phyloP scores from a whole-genome alignment of 345 rosid species.

The Arabidopsis arenosa region DNA sequence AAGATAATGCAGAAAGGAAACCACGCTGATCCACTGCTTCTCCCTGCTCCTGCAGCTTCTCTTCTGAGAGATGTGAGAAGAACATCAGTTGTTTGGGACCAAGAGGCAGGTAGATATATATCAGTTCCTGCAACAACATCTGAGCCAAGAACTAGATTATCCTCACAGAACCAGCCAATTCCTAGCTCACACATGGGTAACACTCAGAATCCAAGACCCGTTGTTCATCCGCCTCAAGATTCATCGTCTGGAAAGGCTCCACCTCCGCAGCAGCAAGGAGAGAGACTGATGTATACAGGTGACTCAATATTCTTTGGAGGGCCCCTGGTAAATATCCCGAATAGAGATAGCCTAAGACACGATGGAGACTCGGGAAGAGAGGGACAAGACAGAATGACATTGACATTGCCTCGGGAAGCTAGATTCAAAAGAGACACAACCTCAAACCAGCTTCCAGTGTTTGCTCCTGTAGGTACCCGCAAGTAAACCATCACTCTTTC shows the following conservation, averaged over 20 bases:
- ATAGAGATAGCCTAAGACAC: slow-evolving; percentile 62
- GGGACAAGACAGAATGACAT: slow-evolving; percentile 60
- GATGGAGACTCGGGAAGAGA: slow-evolving; percentile 61
- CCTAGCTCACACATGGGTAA: slow-evolving; percentile 44
- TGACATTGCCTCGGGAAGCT: slow-evolving; percentile 76
- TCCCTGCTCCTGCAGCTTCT: slow-evolving; percentile 75
- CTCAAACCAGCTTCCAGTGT: slow-evolving; percentile 95
- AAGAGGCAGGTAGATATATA: slow-evolving; percentile 90
- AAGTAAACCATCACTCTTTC: slow-evolving; percentile 43
- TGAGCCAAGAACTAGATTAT: slow-evolving; percentile 63
- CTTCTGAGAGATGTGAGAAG: slow-evolving; percentile 87
- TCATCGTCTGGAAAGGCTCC: slow-evolving; percentile 56
- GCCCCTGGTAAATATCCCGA: slow-evolving; percentile 72
- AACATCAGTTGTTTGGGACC: slow-evolving; percentile 93
- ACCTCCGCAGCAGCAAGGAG: slow-evolving; percentile 62
- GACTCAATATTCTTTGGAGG: slow-evolving; percentile 98
- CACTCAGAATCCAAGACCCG: slow-evolving; percentile 52
- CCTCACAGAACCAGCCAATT: slow-evolving; percentile 52
- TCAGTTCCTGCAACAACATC: slow-evolving; percentile 79
- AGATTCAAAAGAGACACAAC: slow-evolving; percentile 83
- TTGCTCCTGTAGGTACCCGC: slow-evolving; percentile 69
- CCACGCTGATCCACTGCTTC: slow-evolving; percentile 61
- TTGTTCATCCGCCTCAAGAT: slow-evolving; percentile 53
- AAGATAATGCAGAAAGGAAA: slow-evolving; percentile 63
- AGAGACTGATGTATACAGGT: slow-evolving; percentile 82